Conservation (phyloP, 306 rosid genomes). For the Styphnolobium japonicum region DNA sequence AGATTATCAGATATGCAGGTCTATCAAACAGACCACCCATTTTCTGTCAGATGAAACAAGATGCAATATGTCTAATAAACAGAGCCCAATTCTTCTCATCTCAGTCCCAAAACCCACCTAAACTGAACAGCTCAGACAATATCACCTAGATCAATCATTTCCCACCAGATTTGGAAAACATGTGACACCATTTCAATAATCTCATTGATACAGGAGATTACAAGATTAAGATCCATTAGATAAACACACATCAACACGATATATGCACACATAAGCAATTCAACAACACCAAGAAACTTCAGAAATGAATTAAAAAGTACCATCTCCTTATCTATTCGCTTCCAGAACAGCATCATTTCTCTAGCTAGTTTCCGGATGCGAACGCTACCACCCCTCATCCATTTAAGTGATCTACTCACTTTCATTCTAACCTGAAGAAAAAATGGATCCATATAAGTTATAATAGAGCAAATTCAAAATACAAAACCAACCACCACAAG, state of each 20-base stretch:
- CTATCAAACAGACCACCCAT: neutral
- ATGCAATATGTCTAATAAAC: slow-evolving; percentile 17
- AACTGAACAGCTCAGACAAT: slow-evolving; percentile 7
- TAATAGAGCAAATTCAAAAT: neutral
- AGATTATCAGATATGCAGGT: neutral
- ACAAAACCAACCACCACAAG: slow-evolving; percentile 14
- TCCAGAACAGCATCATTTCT: slow-evolving; percentile 91
- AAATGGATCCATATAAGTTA: slow-evolving; percentile 25
- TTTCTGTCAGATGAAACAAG: neutral
- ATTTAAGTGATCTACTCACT: slow-evolving; percentile 83
- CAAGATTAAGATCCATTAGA: neutral
- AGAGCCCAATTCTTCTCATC: slow-evolving; percentile 12
- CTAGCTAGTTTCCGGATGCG: slow-evolving; percentile 93
- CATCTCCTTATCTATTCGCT: slow-evolving; percentile 92
- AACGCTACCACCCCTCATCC: slow-evolving; percentile 71
- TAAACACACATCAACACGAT: neutral
- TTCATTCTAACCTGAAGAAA: slow-evolving; percentile 75
- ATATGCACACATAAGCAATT: neutral
- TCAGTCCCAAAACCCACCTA: slow-evolving; percentile 9
- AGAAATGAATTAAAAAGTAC: slow-evolving; percentile 29
- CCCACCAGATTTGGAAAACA: neutral
- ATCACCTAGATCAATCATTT: neutral
- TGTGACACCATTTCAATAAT: neutral
- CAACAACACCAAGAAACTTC: neutral
- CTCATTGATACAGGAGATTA: neutral